These are phyloP conservation scores for Basidiobolus meristosporus DNA, from an alignment of 371 early-diverging fungal species.

Conservation along the genomic window DNA sequence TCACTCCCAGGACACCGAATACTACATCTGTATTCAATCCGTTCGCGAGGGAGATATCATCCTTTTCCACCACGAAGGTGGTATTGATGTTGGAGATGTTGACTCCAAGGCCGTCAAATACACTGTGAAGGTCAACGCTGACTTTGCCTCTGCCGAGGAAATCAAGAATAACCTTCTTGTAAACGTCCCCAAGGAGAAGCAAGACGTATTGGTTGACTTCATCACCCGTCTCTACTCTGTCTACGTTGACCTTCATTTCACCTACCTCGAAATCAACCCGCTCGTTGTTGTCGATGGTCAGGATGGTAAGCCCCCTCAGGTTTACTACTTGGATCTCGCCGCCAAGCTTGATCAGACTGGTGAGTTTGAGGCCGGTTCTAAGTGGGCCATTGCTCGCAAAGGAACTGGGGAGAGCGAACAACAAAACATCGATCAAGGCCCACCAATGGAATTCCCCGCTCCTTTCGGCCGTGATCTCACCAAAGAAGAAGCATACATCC, in stretches of 20 bases:
- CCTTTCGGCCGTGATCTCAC: constrained; percentile 94
- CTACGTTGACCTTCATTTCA: constrained; percentile 89
- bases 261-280: constrained; percentile 97
- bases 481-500: constrained; percentile 91
- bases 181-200: constrained; percentile 47
- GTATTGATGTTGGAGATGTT: constrained; percentile 94
- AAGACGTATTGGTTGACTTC: constrained; percentile 73
- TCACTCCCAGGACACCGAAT: constrained; percentile 79
- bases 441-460: constrained; percentile 93
- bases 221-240: constrained; percentile 81
- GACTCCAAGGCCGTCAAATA: constrained; percentile 85
- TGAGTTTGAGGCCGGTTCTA: constrained; percentile 86
- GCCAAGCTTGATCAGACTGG: constrained; percentile 97
- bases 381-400: constrained; percentile 67
- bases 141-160: constrained; percentile 34
- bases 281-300: constrained; percentile 61
- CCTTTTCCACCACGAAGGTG: constrained; percentile 92
- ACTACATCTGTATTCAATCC: constrained; percentile 92
- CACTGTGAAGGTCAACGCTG: constrained; percentile 42
- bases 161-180: constrained; percentile 45
- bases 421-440: constrained; percentile 44
- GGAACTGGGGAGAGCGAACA: constrained; percentile 8
- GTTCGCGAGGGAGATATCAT: constrained; percentile 88
- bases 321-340: constrained; percentile 87
- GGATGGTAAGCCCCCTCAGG: too few relatives aligned